Percentiles rank a stretch among this genome's conserved stretches.
These are phyloP conservation scores for Crucibulum laeve DNA, from an alignment of 768 basidiomycete genomes.

Conservation along the genomic window DNA sequence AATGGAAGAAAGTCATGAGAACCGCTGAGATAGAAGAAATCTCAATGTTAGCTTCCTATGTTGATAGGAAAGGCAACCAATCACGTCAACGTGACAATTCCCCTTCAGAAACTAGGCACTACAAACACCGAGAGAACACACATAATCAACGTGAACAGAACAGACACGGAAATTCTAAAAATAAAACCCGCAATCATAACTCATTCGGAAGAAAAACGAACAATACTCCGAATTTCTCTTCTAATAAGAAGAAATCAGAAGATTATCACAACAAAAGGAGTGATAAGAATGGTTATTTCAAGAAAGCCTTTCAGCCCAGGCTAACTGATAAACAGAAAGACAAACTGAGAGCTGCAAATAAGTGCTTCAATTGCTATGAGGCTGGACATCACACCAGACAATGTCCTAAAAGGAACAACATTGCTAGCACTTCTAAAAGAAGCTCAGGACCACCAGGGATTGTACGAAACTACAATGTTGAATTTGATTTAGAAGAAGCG, in stretches of 20 bases:
- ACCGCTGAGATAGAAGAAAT: background rate
- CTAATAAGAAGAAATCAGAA: background rate
- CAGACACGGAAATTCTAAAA: background rate
- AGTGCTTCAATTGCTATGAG: slow-evolving; percentile 23
- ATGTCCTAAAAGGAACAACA: slow-evolving; percentile 20
- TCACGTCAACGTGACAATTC: background rate
- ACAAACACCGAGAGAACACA: background rate
- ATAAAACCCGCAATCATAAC: background rate
- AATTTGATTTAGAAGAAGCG: slow-evolving; percentile 7
- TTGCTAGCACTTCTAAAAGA: slow-evolving; percentile 5
- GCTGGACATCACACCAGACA: slow-evolving; percentile 21
- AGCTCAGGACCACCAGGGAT: slow-evolving; percentile 13
- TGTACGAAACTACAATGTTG: slow-evolving; percentile 7
- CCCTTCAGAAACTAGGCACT: no score
- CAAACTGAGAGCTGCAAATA: slow-evolving; percentile 12
- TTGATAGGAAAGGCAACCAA: background rate
- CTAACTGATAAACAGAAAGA: background rate
- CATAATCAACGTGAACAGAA: background rate
- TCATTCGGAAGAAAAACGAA: background rate
- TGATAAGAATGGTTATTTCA: background rate
- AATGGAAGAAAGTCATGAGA: slow-evolving; percentile 15
- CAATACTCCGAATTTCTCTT: background rate
- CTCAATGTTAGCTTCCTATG: background rate
- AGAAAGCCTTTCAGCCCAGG: background rate
- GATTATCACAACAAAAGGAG: background rate